These are phyloP conservation scores for Fennellomyces sp. DNA, from an alignment of 371 early-diverging fungal species.

Conservation along the genomic window DNA sequence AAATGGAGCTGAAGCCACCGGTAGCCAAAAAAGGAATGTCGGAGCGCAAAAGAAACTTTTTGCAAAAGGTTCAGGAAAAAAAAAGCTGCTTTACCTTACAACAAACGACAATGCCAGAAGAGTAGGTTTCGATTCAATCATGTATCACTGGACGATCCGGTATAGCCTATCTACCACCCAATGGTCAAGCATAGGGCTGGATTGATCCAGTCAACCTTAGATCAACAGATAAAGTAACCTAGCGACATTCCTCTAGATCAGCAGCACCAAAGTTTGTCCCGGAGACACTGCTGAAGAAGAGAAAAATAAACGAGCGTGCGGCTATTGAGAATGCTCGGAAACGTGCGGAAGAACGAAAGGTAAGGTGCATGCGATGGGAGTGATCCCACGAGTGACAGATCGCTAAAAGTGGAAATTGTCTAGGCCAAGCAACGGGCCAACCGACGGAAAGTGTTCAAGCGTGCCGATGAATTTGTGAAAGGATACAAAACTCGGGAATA, in stretches of 20 bases:
- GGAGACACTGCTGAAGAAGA: conserved; percentile 96
- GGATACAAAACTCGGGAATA: conserved; percentile 88
- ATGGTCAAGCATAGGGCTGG: too few species aligned
- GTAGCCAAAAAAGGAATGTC: too few species aligned
- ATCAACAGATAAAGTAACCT: background rate
- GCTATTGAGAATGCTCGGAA: conserved; percentile 76
- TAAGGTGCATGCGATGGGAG: conserved; percentile 20
- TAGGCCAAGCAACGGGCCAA: background rate
- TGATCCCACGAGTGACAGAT: background rate
- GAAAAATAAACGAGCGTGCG: conserved; percentile 87
- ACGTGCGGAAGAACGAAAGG: conserved; percentile 61
- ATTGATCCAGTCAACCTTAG: background rate
- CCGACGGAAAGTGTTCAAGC: conserved; percentile 71
- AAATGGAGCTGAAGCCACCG: too few species aligned
- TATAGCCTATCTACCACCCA: too few species aligned
- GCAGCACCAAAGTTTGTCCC: conserved; percentile 54
- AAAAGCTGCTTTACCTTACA: too few species aligned
- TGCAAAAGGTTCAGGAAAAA: too few species aligned
- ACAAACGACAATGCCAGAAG: too few species aligned
- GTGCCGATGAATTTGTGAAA: conserved; percentile 94
- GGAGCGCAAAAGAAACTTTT: too few species aligned
- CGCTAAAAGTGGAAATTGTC: conserved; percentile 5
- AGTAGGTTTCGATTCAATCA: too few species aligned
- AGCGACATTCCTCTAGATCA: background rate
- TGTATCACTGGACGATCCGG: too few species aligned